Evolutionary conservation across 352 stramenopile species (phyloP).

Genomic region (Pilasporangium apinafurcum): DNA sequence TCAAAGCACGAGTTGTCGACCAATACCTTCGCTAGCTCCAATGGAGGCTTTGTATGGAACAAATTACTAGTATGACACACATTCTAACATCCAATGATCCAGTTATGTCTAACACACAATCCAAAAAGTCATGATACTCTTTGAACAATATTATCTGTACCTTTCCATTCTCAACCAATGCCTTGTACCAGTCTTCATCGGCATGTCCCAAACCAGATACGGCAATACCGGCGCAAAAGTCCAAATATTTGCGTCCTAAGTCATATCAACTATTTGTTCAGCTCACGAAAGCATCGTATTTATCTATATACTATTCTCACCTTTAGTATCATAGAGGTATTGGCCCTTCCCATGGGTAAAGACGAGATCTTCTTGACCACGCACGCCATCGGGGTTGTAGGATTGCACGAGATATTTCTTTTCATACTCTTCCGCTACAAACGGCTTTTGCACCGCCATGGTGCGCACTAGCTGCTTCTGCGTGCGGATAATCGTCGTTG

Average conservation of each 20-base stretch:
- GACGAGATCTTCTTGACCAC: constrained; percentile 52
- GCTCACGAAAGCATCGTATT: not conserved
- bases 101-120: no score
- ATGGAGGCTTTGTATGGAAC: constrained; percentile 94
- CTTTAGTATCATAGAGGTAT: constrained; percentile 88
- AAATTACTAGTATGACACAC: constrained; percentile 96
- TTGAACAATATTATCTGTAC: constrained; percentile 6
- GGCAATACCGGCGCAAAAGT: constrained; percentile 94
- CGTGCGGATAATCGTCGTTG: no score
- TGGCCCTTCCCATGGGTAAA: constrained; percentile 88
- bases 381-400: constrained; percentile 75
- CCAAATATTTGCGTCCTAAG: constrained; percentile 67
- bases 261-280: not conserved
- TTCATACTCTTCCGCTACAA: constrained; percentile 61
- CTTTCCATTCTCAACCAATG: constrained; percentile 52
- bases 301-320: constrained; percentile 12
- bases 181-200: constrained; percentile 82
- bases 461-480: constrained; percentile 8
- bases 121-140: constrained; percentile 31
- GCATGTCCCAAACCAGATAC: constrained; percentile 85
- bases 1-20: constrained; percentile 94
- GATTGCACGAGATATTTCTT: constrained; percentile 78
- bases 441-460: constrained; percentile 24
- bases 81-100: no score
- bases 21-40: constrained; percentile 91